Base-by-base conservation (phyloP, 805 yeast genomes). In the Hermanozyma aechmeae region DNA sequence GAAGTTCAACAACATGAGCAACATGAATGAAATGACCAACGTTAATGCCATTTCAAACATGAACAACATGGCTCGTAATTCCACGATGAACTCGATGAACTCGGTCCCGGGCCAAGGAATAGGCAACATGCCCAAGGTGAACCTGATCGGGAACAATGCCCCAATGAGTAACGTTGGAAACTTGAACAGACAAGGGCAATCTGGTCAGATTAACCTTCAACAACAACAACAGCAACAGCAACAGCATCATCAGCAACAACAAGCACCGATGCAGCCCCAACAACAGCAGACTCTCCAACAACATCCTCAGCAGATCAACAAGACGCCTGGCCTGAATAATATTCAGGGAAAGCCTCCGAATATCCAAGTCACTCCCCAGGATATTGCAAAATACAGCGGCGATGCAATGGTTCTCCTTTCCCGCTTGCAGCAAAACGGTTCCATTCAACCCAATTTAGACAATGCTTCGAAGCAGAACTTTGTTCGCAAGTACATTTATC, bases 381-480 rank as follows among this genome's bases (percentile, higher is more conserved):
- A 62, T 33, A 46, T 58, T 23, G 42, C 46, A 35, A 58, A 60
- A 39, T 58, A 59, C 39, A 50, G 53, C 21, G 42, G 54, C 7
- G 66, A 58, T 26, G 69, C 69, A 2, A 46, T 61, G 56, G 46
- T 52, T n/a, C 40, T 59, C 16, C 49, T 62, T 31, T 31, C 41
- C 13, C 45, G 58, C 27, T 43, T 63, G 28, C 66, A 62, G 31
- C 53, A 54, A 10, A 53, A 47, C 28, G 53, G 62, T 4, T 48
- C 59, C 2, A 47, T 61, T 16, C 59, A 46, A 23, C 40, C 48
- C 5, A 50, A 51, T 21, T 45, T 61, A 35, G 66, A 61, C 31
- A 59, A 47, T 25, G 32, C 45, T 10, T 65, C 54, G 33, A 56
- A 53, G 38, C 66, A 59, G 29, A 53, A 42, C 27, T 62, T 60